Conservation (phyloP, 2,329 filamentous ascomycete species). For the Cercospora sp. region DNA sequence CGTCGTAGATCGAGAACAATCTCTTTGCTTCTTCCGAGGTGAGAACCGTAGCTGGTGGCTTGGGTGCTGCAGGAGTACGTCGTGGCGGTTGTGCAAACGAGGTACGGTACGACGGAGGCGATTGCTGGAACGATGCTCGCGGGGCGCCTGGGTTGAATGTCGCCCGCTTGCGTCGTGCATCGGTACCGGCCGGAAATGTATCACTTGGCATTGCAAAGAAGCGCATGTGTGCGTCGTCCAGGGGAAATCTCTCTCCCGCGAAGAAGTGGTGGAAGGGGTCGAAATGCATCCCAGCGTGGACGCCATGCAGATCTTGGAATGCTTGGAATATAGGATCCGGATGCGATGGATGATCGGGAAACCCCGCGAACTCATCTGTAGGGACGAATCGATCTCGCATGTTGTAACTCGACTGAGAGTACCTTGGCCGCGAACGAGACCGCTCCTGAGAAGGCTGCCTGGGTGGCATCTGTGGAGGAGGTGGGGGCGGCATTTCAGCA, state of each 20-base stretch:
- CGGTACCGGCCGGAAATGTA: background rate
- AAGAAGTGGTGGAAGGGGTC: constrained; percentile 26
- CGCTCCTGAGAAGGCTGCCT: constrained; percentile 6
- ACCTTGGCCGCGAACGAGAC: constrained; percentile 13
- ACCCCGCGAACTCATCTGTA: constrained; percentile 22
- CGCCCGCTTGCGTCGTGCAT: constrained; percentile 23
- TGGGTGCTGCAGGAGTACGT: constrained; percentile 20
- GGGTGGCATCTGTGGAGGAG: constrained; percentile 8
- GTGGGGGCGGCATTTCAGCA: constrained; percentile 9
- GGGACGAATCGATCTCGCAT: constrained; percentile 14
- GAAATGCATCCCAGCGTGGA: constrained; percentile 15
- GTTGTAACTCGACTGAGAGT: constrained; percentile 3
- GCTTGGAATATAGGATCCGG: constrained; percentile 26
- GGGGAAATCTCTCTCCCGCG: constrained; percentile 12
- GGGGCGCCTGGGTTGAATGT: constrained; percentile 22
- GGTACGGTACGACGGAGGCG: constrained; percentile 9
- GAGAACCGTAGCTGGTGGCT: constrained; percentile 29
- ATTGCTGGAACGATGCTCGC: constrained; percentile 4
- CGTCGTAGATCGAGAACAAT: constrained; percentile 34
- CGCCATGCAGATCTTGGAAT: constrained; percentile 24
- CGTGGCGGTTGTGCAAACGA: constrained; percentile 12
- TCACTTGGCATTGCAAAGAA: constrained; percentile 30
- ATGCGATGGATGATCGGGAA: constrained; percentile 20
- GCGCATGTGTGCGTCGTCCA: constrained; percentile 19
- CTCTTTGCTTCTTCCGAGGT: constrained; percentile 33